Evolutionary conservation across 306 rosid genomes (phyloP).

Genomic region (Lathyrus aphaca): DNA sequence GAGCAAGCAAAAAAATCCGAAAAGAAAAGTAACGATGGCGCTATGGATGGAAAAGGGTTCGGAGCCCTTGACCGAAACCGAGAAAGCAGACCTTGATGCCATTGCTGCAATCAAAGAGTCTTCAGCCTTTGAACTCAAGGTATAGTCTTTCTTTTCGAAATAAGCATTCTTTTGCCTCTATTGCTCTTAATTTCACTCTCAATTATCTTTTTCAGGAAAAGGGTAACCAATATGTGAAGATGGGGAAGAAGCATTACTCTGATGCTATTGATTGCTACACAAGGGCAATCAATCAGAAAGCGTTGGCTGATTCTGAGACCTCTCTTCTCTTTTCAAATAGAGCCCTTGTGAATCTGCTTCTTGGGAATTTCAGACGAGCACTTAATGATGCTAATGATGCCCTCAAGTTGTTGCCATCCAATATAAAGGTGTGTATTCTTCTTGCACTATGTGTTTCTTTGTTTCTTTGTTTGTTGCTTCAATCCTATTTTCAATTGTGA

Average conservation of each 20-base stretch:
- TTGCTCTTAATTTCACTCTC: slow-evolving; percentile 35
- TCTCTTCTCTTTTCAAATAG: slow-evolving; percentile 74
- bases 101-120: slow-evolving; percentile 83
- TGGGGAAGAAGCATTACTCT: slow-evolving; percentile 81
- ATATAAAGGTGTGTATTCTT: slow-evolving; percentile 61
- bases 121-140: slow-evolving; percentile 80
- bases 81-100: slow-evolving; percentile 92
- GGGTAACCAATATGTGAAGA: slow-evolving; percentile 76
- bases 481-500: slow-evolving; percentile 33
- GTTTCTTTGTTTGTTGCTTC: slow-evolving; percentile 34
- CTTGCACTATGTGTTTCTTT: background rate
- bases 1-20: background rate
- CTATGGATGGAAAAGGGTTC: slow-evolving; percentile 83
- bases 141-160: background rate
- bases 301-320: slow-evolving; percentile 59
- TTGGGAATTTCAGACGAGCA: slow-evolving; percentile 84
- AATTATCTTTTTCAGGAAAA: slow-evolving; percentile 61
- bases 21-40: slow-evolving; percentile 58
- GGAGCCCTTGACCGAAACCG: slow-evolving; percentile 71
- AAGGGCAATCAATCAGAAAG: slow-evolving; percentile 77
- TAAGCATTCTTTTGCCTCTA: background rate
- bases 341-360: slow-evolving; percentile 82
- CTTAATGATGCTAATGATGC: slow-evolving; percentile 80
- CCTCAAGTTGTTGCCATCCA: slow-evolving; percentile 61
- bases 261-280: slow-evolving; percentile 93